These are phyloP conservation scores for Fusarium luffae DNA, from an alignment of 2,329 filamentous ascomycete genomes.

Conservation along the genomic window DNA sequence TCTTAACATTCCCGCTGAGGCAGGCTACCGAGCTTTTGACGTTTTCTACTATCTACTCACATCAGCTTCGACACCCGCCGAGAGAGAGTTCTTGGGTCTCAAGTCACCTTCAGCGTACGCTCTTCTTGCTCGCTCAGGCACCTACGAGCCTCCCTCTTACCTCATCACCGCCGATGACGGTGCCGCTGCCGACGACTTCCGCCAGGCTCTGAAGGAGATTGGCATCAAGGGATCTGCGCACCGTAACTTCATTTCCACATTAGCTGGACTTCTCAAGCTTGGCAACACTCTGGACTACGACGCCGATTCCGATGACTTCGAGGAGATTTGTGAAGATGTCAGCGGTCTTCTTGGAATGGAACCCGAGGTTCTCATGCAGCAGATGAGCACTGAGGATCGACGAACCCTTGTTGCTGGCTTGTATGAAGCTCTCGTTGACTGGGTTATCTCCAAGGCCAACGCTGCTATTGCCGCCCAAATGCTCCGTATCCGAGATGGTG, in stretches of 20 bases:
- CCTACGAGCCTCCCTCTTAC: conserved; percentile 87
- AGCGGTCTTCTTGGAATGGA: conserved; percentile 87
- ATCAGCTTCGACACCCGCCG: conserved; percentile 86
- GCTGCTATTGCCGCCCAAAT: conserved; percentile 83
- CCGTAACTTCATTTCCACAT: conserved; percentile 83
- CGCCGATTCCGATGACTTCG: conserved; percentile 84
- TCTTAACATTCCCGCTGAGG: conserved; percentile 79
- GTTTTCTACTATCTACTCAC: conserved; percentile 98
- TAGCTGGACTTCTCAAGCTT: conserved; percentile 89
- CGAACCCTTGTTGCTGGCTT: conserved; percentile 84
- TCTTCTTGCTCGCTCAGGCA: conserved; percentile 83
- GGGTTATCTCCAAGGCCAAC: conserved; percentile 91
- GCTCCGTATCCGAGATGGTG: conserved; percentile 70
- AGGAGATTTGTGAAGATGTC: conserved; percentile 90
- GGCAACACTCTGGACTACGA: conserved; percentile 89
- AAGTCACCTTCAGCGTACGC: conserved; percentile 81
- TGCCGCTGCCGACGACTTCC: conserved; percentile 93
- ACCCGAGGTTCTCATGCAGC: conserved; percentile 80
- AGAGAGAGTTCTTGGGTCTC: conserved; percentile 87
- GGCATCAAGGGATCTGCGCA: conserved; percentile 90
- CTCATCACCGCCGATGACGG: conserved; percentile 92
- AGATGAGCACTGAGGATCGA: conserved; percentile 87
- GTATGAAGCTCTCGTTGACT: conserved; percentile 95
- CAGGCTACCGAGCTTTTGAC: conserved; percentile 92
- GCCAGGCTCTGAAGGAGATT: conserved; percentile 85